Evolutionary conservation across 768 basidiomycete species (phyloP).

Genomic region (Suillus clintonianus): DNA sequence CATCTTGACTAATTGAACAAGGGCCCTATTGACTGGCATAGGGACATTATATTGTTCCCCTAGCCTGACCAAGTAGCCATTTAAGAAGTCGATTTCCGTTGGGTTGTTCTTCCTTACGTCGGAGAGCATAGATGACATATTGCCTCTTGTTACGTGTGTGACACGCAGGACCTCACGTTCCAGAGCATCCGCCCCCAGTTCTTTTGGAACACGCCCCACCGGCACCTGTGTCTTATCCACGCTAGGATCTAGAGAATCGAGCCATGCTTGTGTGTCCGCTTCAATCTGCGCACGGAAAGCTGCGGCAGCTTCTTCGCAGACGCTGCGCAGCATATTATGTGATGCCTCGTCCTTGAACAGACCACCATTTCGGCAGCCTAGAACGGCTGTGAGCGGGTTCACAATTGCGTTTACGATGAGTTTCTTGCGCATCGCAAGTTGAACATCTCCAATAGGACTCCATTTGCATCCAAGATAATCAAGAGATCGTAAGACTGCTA

Average conservation of each 20-base stretch:
- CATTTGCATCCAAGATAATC: slow-evolving; percentile 61
- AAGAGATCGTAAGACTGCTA: slow-evolving; percentile 60
- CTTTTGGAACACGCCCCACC: slow-evolving; percentile 45
- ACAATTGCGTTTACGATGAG: slow-evolving; percentile 80
- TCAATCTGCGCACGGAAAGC: slow-evolving; percentile 58
- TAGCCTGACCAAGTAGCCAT: slow-evolving; percentile 74
- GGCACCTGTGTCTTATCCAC: slow-evolving; percentile 25
- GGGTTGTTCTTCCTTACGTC: slow-evolving; percentile 62
- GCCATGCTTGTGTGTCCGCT: slow-evolving; percentile 35
- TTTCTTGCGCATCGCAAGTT: slow-evolving; percentile 74
- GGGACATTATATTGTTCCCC: slow-evolving; percentile 57
- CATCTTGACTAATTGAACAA: slow-evolving; percentile 62
- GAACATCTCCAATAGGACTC: slow-evolving; percentile 65
- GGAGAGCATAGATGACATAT: slow-evolving; percentile 79
- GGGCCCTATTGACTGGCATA: slow-evolving; percentile 57
- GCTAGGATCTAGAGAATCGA: slow-evolving; percentile 24
- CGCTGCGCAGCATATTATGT: slow-evolving; percentile 42
- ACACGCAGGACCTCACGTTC: slow-evolving; percentile 60
- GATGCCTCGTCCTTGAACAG: slow-evolving; percentile 52
- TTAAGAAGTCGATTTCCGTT: slow-evolving; percentile 83
- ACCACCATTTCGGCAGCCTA: slow-evolving; percentile 80
- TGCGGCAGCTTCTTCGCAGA: slow-evolving; percentile 73
- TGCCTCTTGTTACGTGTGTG: slow-evolving; percentile 55
- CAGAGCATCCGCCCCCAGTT: slow-evolving; percentile 48
- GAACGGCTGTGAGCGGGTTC: slow-evolving; percentile 83